Evolutionary conservation across 441 rosid species (phyloP), one percentile per base, ranked within the genome.

Genomic region (Pelargonium cotyledonis): DNA sequence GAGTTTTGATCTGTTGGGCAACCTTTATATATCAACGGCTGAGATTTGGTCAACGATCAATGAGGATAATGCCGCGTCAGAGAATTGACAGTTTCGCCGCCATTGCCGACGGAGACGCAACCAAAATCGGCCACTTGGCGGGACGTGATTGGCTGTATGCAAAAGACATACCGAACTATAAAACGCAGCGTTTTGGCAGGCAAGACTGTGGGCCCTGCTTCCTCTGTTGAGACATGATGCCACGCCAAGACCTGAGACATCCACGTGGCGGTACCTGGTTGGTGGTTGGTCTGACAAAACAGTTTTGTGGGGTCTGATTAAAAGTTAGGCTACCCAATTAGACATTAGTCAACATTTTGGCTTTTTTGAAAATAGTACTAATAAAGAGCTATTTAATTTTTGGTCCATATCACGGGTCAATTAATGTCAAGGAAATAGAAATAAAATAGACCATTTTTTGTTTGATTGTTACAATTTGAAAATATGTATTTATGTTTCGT

Each of bases 151-250:
- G 58, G 18, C 19, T 4, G 58, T 5, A 18, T 14, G 6, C 6
- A 51, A 51, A 18, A 51, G 58, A 8, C 58, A 14, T 12, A 18
- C 58, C 58, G 18, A 51, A 51, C 58, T 51, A 8, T 15, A 18
- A n/a, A n/a, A 51, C 14, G 47, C 47, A 43, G 47, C 47, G 47
- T 43, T 43, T 43, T 10, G 26, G 26, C 2, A 23, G 26, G 26
- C 26, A 23, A 23, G 26, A 23, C 7, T 51, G 58, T 51, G 58
- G 58, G 58, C 15, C 58, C 58, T 51, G 58, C 58, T 51, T 51
- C 58, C 58, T 51, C 58, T 51, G 58, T 51, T 16, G 58, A 51
- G 58, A 51, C 58, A 51, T 12, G 58, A 51, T 18, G 58, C 58
- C 18, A 3, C 8, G 58, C n/a, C n/a, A n/a, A n/a, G n/a, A 51